Percentiles rank a stretch among this genome's conserved stretches.
phyloP scores from a whole-genome alignment of 2,329 filamentous ascomycete species.

The Emergomyces pasteurianus region DNA sequence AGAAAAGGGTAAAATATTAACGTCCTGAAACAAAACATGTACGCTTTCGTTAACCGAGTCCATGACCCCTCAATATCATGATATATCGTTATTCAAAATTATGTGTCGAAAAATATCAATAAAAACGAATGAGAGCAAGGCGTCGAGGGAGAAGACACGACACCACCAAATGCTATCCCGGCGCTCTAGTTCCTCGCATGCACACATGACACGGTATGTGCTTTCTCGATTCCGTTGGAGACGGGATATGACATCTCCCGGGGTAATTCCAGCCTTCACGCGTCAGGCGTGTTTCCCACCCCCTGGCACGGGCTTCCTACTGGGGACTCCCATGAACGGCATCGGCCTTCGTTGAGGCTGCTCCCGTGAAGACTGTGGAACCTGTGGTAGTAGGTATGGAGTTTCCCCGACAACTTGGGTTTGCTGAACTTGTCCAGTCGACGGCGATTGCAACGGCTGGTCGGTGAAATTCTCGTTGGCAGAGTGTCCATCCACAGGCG shows the following conservation, averaged over 20 bases:
- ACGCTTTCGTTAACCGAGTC: background rate
- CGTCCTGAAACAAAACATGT: background rate
- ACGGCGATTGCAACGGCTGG: background rate
- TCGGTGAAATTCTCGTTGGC: background rate
- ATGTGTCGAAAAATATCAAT: background rate
- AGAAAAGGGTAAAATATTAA: background rate
- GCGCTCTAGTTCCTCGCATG: background rate
- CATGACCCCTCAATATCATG: background rate
- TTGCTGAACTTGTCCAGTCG: background rate
- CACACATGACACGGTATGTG: background rate
- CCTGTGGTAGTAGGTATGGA: conserved; percentile 12
- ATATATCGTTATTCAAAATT: background rate
- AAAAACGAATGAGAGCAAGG: background rate
- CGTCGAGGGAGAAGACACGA: too few relatives aligned
- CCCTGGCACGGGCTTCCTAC: conserved; percentile 26
- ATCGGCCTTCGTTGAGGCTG: conserved; percentile 22
- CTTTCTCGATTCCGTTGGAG: background rate
- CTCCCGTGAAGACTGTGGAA: conserved; percentile 10
- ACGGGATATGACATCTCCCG: background rate
- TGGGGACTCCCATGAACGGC: conserved; percentile 25
- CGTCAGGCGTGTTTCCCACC: background rate
- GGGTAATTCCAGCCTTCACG: background rate
- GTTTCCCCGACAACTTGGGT: conserved; percentile 3
- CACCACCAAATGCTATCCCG: background rate
- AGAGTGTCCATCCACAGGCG: background rate